A percentile compares a stretch with the other conserved stretches of the same genome.
These are phyloP conservation scores for Pezicula neosporulosa DNA, from an alignment of 2,329 filamentous ascomycete species.

Conservation along the genomic window DNA sequence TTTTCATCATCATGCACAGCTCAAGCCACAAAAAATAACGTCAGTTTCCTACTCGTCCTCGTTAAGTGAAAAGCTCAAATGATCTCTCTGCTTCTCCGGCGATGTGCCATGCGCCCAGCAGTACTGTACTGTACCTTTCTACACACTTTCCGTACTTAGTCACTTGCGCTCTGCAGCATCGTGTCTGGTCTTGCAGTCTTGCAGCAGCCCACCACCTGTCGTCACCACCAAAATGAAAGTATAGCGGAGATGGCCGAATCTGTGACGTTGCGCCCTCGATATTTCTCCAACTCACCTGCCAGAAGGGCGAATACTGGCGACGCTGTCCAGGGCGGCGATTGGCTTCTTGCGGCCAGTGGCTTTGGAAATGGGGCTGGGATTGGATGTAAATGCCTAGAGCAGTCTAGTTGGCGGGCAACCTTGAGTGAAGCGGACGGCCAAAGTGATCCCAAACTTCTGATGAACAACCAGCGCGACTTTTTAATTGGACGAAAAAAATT, in stretches of 20 bases:
- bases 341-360: neutral
- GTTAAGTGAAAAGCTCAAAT: too few relatives aligned
- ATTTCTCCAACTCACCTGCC: neutral
- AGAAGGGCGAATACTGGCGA: neutral
- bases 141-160: too few relatives aligned
- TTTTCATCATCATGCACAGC: slow-evolving; percentile 1
- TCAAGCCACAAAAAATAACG: neutral
- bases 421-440: too few relatives aligned
- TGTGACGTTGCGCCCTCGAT: neutral
- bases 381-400: neutral
- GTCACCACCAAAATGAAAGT: neutral
- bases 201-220: neutral
- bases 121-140: too few relatives aligned
- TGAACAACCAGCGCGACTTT: too few relatives aligned
- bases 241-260: neutral
- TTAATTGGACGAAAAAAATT: too few relatives aligned
- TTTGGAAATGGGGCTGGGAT: neutral
- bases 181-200: neutral
- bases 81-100: too few relatives aligned
- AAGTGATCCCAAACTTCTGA: too few relatives aligned
- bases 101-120: too few relatives aligned
- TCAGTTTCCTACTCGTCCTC: too few relatives aligned
- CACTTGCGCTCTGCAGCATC: neutral
- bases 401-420: neutral
- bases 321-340: neutral